Evolutionary conservation across 78 protist genomes (phyloP).

Genomic region (Protostelium mycophagum): DNA sequence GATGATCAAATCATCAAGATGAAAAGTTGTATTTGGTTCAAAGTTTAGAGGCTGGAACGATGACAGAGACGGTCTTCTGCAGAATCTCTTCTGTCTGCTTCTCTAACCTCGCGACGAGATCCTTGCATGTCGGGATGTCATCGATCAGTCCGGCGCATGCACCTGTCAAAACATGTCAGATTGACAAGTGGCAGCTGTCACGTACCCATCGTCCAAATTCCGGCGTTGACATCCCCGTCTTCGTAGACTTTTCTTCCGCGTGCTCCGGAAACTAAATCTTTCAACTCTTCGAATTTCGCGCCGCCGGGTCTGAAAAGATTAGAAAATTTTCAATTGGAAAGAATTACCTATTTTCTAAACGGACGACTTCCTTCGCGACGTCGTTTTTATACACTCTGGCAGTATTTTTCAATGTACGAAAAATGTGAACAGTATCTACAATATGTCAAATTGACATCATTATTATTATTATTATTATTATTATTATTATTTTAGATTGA

Average conservation of each 20-base stretch:
- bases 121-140: slow-evolving; percentile 51
- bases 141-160: slow-evolving; percentile 35
- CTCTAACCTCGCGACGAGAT: slow-evolving; percentile 19
- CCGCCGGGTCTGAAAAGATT: neutral
- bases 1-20: no score
- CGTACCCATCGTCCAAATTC: neutral
- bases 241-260: slow-evolving; percentile 15
- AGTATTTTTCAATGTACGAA: slow-evolving; percentile 48
- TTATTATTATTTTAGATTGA: no score
- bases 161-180: slow-evolving; percentile 17
- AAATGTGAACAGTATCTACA: neutral
- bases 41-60: no score
- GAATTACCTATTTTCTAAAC: slow-evolving; percentile 5
- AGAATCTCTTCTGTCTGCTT: slow-evolving; percentile 21
- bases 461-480: no score
- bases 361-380: slow-evolving; percentile 10
- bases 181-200: neutral
- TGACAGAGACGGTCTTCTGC: no score
- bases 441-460: neutral
- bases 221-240: slow-evolving; percentile 8
- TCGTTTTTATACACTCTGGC: slow-evolving; percentile 55
- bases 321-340: neutral
- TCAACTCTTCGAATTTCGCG: neutral
- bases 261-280: slow-evolving; percentile 13
- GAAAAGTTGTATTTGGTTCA: no score